Evolutionary conservation across 1,139 yeast species (phyloP).

Genomic region (Geotrichum carabidarum): DNA sequence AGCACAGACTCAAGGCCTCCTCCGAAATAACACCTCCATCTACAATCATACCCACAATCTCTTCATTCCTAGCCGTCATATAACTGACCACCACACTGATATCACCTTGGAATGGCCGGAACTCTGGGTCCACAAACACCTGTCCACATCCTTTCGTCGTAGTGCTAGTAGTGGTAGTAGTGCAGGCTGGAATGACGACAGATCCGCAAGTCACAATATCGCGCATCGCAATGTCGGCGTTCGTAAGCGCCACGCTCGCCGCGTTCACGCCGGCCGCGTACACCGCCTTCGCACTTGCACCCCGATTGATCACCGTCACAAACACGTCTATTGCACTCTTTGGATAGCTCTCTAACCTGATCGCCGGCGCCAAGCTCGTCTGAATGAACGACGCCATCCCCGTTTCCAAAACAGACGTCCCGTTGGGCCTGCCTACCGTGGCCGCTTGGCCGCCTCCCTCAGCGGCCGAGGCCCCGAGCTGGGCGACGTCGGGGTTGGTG

Average conservation of each 20-base stretch:
- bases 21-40: constrained; percentile 28
- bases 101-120: constrained; percentile 25
- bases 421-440: constrained; percentile 21
- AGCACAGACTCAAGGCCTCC: constrained; percentile 20
- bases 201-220: constrained; percentile 76
- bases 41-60: constrained; percentile 52
- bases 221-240: constrained; percentile 73
- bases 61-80: constrained; percentile 51
- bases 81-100: constrained; percentile 47
- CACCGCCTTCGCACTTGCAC: constrained; percentile 38
- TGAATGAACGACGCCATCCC: constrained; percentile 52
- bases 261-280: constrained; percentile 48
- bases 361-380: constrained; percentile 55
- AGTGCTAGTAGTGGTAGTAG: background rate
- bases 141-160: background rate
- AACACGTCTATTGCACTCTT: constrained; percentile 82
- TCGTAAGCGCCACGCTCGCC: constrained; percentile 68
- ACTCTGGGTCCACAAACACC: constrained; percentile 22
- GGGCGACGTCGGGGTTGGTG: constrained; percentile 17
- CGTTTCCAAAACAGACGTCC: constrained; percentile 46
- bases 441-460: constrained; percentile 25
- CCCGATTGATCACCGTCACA: constrained; percentile 57
- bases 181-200: constrained; percentile 23
- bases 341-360: constrained; percentile 72
- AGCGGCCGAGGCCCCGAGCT: constrained; percentile 31